A percentile compares a stretch with the other conserved stretches of the same genome.
Conservation (phyloP, 129 eudicot species). For the Scalesia atractyloides region DNA sequence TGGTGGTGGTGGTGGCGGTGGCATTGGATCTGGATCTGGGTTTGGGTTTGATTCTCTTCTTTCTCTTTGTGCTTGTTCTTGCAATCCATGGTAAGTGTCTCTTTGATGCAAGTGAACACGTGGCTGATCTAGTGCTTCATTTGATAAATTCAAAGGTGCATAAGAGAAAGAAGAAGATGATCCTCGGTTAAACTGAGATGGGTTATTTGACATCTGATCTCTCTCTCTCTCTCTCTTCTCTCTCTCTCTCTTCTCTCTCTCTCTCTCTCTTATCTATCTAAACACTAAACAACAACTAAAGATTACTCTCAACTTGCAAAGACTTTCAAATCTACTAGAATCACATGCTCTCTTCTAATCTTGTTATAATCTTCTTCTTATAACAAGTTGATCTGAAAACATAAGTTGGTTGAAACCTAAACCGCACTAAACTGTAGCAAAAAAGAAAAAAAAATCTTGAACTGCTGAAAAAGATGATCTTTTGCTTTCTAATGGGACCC, state of each 20-base stretch:
- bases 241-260: slow-evolving; percentile 23
- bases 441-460: slow-evolving; percentile 27
- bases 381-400: slow-evolving; percentile 6
- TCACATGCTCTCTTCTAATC: not conserved
- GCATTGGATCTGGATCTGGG: slow-evolving; percentile 35
- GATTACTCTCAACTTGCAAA: slow-evolving; percentile 13
- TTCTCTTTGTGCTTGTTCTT: slow-evolving; percentile 21
- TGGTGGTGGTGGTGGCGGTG: slow-evolving; percentile 3
- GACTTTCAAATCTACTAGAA: slow-evolving; percentile 5
- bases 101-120: slow-evolving; percentile 37
- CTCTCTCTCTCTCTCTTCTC: slow-evolving; percentile 24
- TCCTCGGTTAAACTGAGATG: slow-evolving; percentile 34
- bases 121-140: slow-evolving; percentile 51
- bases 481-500: slow-evolving; percentile 33
- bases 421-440: slow-evolving; percentile 22
- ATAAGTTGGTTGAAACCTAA: slow-evolving; percentile 24
- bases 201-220: slow-evolving; percentile 22
- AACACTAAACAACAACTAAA: not conserved
- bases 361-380: not conserved
- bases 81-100: slow-evolving; percentile 26
- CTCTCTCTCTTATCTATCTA: slow-evolving; percentile 9
- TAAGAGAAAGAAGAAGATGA: slow-evolving; percentile 35
- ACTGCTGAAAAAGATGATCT: slow-evolving; percentile 25
- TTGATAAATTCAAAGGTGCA: slow-evolving; percentile 30
- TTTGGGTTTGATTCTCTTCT: slow-evolving; percentile 29